phyloP scores from a whole-genome alignment of 148 eudicot genomes.

The Suaeda aralocaspica region DNA sequence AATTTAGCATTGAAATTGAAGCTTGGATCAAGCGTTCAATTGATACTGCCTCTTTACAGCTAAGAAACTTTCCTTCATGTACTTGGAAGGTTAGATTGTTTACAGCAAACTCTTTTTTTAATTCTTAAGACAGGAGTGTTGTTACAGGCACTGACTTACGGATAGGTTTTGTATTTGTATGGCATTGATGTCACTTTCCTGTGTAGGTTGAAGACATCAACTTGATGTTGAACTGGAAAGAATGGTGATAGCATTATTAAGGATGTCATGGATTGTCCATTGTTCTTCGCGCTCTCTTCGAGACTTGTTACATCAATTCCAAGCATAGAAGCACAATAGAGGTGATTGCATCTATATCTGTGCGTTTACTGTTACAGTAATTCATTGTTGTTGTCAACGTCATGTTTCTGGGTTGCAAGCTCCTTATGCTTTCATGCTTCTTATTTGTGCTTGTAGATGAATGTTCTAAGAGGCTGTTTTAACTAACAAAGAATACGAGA shows the following conservation, averaged over 20 bases:
- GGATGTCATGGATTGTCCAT: slow-evolving; percentile 80
- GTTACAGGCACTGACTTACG: too few relatives aligned
- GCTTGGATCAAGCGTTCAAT: background rate
- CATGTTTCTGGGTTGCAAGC: background rate
- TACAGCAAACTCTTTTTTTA: too few relatives aligned
- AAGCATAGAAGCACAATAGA: slow-evolving; percentile 58
- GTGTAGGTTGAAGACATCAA: slow-evolving; percentile 89
- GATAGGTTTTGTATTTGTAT: background rate
- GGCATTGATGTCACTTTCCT: slow-evolving; percentile 5
- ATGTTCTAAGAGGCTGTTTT: slow-evolving; percentile 77
- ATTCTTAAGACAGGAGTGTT: background rate
- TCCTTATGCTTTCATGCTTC: background rate
- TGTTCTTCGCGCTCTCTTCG: slow-evolving; percentile 74
- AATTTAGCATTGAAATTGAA: background rate
- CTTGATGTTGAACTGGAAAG: slow-evolving; percentile 65
- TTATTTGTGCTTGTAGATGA: slow-evolving; percentile 51
- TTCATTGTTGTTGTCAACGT: background rate
- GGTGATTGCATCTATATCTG: slow-evolving; percentile 34
- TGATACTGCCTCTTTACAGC: background rate
- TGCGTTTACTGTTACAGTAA: background rate
- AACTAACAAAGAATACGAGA: slow-evolving; percentile 83
- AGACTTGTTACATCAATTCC: slow-evolving; percentile 86
- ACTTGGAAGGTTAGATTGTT: background rate
- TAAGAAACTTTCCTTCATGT: background rate
- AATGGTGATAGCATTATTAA: slow-evolving; percentile 85